Percentiles rank a stretch among this genome's conserved stretches.
Conservation (phyloP, 257 asterid species). For the Solanum dulcamara region DNA sequence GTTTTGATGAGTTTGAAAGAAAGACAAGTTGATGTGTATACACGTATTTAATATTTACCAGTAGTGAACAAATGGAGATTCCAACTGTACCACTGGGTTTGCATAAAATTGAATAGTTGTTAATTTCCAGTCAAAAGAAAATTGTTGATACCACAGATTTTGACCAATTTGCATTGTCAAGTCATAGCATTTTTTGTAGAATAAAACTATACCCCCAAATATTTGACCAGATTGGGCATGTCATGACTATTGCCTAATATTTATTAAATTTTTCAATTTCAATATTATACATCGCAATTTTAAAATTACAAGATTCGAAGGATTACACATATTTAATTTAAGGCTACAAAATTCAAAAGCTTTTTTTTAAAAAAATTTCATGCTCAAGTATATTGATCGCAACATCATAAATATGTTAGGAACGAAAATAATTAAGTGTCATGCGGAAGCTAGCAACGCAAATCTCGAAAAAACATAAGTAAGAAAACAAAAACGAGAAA, state of each 20-base stretch:
- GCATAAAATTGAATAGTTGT: background rate
- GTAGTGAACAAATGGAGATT: background rate
- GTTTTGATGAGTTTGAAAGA: background rate
- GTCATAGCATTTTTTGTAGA: background rate
- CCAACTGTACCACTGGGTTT: background rate
- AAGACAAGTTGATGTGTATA: background rate
- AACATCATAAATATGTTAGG: no score
- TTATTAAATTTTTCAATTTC: no score
- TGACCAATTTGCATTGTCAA: background rate
- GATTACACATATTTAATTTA: no score
- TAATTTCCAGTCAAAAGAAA: background rate
- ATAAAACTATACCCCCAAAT: background rate
- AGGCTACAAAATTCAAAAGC: no score
- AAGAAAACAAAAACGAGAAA: no score
- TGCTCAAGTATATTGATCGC: no score
- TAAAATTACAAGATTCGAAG: no score
- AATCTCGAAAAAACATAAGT: no score
- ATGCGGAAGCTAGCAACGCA: no score
- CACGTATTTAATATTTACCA: background rate
- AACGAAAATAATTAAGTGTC: no score
- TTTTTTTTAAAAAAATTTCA: no score
- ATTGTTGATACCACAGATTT: background rate
- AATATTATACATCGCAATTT: no score
- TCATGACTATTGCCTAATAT: background rate
- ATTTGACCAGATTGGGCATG: background rate